Conservation (phyloP, 768 basidiomycete genomes). For the Suillus alpinus region DNA sequence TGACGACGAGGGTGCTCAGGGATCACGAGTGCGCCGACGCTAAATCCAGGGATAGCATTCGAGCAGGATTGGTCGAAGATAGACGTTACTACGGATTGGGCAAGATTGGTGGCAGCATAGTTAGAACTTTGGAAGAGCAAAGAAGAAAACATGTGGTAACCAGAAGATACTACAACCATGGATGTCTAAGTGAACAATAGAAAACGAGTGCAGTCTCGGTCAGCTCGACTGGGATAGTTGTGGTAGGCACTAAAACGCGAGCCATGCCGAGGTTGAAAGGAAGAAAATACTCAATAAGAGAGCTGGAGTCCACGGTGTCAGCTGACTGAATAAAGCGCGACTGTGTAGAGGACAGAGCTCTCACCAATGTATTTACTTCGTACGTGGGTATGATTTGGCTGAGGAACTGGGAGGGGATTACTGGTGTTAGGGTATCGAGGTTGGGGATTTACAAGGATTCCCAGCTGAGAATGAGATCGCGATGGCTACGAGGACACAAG, state of each 20-base stretch:
- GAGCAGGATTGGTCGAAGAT: too few species aligned
- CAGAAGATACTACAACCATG: slow-evolving; percentile 54
- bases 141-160: slow-evolving; percentile 56
- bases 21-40: too few species aligned
- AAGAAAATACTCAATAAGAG: slow-evolving; percentile 52
- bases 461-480: slow-evolving; percentile 33
- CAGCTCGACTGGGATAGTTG: slow-evolving; percentile 45
- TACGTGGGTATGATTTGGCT: slow-evolving; percentile 46
- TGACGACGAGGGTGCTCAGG: too few species aligned
- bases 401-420: slow-evolving; percentile 51
- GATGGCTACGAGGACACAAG: slow-evolving; percentile 26
- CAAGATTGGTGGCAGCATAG: too few species aligned
- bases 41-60: too few species aligned
- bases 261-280: slow-evolving; percentile 71
- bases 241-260: slow-evolving; percentile 59
- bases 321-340: too few species aligned
- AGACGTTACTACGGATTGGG: too few species aligned
- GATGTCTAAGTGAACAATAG: slow-evolving; percentile 68
- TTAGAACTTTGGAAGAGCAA: slow-evolving; percentile 36
- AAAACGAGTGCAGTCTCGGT: slow-evolving; percentile 64
- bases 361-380: slow-evolving; percentile 55
- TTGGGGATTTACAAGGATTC: slow-evolving; percentile 32
- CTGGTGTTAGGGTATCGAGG: slow-evolving; percentile 29
- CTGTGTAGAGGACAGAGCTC: slow-evolving; percentile 19
- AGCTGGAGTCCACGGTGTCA: slow-evolving; percentile 38